These are phyloP conservation scores for Hygrocybe coccinea DNA, from an alignment of 768 basidiomycete genomes.

Conservation along the genomic window DNA sequence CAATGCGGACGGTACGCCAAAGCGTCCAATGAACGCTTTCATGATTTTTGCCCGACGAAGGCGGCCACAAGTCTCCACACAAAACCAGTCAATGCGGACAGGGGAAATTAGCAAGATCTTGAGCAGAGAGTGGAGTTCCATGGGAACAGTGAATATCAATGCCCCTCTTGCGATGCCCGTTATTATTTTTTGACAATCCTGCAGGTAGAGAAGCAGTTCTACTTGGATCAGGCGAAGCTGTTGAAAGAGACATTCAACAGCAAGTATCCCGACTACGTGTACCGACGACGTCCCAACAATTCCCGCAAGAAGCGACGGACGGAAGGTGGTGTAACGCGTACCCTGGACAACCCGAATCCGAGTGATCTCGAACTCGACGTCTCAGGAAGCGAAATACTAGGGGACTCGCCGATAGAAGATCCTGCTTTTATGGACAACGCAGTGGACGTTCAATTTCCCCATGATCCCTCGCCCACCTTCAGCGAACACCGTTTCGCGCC, in stretches of 20 bases:
- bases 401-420: slow-evolving; percentile 13
- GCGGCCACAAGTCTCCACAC: slow-evolving; percentile 79
- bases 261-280: slow-evolving; percentile 87
- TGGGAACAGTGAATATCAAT: slow-evolving; percentile 54
- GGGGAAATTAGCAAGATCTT: slow-evolving; percentile 87
- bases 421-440: not conserved
- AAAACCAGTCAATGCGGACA: slow-evolving; percentile 84
- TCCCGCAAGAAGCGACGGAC: slow-evolving; percentile 57
- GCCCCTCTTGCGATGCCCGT: not conserved
- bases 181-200: slow-evolving; percentile 4
- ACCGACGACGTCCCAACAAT: slow-evolving; percentile 83
- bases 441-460: slow-evolving; percentile 1
- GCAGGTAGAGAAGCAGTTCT: slow-evolving; percentile 80
- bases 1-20: slow-evolving; percentile 83
- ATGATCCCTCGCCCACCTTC: not conserved
- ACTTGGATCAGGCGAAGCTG: slow-evolving; percentile 80
- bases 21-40: slow-evolving; percentile 90
- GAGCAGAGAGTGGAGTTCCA: slow-evolving; percentile 80
- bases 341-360: slow-evolving; percentile 23
- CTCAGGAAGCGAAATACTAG: slow-evolving; percentile 10
- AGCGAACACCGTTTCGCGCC: not conserved
- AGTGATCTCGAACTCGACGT: slow-evolving; percentile 11
- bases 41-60: slow-evolving; percentile 87
- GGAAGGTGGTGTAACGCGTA: slow-evolving; percentile 26
- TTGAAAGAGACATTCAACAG: slow-evolving; percentile 82